These are phyloP conservation scores for Apiospora koreana DNA, from an alignment of 2,329 filamentous ascomycete genomes.

Conservation along the genomic window DNA sequence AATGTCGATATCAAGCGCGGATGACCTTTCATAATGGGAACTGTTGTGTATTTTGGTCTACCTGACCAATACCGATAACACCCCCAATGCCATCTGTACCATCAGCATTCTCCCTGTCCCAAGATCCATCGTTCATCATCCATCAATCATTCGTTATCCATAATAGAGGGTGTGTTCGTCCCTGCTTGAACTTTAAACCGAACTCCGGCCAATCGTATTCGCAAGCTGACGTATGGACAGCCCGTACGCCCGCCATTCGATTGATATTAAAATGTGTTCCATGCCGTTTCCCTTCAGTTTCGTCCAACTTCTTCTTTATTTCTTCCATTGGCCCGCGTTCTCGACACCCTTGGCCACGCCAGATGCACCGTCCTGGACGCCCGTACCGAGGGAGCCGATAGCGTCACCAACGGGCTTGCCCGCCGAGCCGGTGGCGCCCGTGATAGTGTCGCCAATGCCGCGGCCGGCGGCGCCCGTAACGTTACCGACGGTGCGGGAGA, in stretches of 20 bases:
- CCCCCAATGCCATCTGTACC: neutral
- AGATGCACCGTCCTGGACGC: slow-evolving; percentile 44
- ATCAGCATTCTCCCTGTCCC: neutral
- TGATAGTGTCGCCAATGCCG: slow-evolving; percentile 48
- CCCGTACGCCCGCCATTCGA: neutral
- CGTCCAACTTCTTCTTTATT: slow-evolving; percentile 5
- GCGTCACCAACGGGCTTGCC: slow-evolving; percentile 51
- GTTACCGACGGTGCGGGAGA: slow-evolving; percentile 33
- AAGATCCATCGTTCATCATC: neutral
- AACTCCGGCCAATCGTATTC: neutral
- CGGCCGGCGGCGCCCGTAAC: slow-evolving; percentile 42
- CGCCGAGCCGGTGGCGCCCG: slow-evolving; percentile 42
- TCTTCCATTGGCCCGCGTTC: slow-evolving; percentile 46
- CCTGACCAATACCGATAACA: neutral
- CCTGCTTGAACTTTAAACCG: neutral
- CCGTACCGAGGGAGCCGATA: slow-evolving; percentile 41
- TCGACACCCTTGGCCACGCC: slow-evolving; percentile 47
- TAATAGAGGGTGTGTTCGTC: neutral
- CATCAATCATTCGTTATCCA: neutral
- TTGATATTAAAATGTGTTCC: neutral
- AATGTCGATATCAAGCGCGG: neutral
- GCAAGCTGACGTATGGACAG: neutral
- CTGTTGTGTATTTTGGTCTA: neutral
- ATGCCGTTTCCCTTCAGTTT: neutral
- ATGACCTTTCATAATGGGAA: neutral